These are phyloP conservation scores for Atalantia buxifolia DNA, from an alignment of 345 rosid genomes.

Conservation along the genomic window DNA sequence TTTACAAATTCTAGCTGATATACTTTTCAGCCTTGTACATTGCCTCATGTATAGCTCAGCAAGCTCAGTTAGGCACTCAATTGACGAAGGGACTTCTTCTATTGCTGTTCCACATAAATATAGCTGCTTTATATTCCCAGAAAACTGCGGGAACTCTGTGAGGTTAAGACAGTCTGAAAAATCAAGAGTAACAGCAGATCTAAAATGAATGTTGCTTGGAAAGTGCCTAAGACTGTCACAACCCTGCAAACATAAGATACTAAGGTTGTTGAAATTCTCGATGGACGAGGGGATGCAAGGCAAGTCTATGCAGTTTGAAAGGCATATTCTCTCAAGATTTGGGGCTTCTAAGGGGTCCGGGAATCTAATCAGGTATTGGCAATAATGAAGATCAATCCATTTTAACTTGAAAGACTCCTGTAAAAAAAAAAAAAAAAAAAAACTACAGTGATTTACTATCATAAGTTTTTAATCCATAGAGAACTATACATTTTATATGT, in stretches of 20 bases:
- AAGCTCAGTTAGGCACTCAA: neutral
- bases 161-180: neutral
- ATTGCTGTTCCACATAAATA: neutral
- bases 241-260: neutral
- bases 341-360: neutral
- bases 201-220: neutral
- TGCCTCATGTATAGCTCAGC: neutral
- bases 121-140: neutral
- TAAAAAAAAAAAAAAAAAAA: neutral
- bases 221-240: neutral
- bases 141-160: neutral
- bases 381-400: neutral
- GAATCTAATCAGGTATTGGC: neutral
- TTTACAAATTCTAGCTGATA: conserved; percentile 6
- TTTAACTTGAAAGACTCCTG: neutral
- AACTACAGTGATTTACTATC: neutral
- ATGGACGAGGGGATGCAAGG: neutral
- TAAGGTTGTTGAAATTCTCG: neutral
- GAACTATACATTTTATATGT: neutral
- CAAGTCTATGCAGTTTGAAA: neutral
- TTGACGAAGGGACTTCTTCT: neutral
- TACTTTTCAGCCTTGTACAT: neutral
- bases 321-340: neutral
- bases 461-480: neutral
- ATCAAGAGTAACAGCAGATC: neutral